Evolutionary conservation across 2,329 filamentous ascomycete genomes (phyloP).

Genomic region (Botrytis deweyae): DNA sequence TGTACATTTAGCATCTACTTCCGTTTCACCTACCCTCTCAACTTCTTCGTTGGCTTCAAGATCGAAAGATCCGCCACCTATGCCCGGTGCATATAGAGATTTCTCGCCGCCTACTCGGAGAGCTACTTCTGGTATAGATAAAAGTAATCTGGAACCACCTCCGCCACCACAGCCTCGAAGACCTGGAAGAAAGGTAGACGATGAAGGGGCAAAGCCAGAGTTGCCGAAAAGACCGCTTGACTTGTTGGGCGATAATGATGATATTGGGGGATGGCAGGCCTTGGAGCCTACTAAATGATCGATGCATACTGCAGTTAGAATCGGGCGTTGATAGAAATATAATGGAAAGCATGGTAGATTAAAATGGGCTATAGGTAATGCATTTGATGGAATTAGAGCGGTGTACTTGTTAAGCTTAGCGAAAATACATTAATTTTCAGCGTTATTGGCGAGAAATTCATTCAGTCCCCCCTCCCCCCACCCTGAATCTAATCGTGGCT

Average conservation of each 20-base stretch:
- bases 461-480: not conserved
- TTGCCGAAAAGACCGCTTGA: constrained; percentile 36
- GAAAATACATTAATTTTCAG: not conserved
- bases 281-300: constrained; percentile 31
- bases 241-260: constrained; percentile 34
- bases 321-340: not conserved
- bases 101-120: constrained; percentile 34
- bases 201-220: constrained; percentile 31
- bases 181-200: constrained; percentile 23
- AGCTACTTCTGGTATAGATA: constrained; percentile 25
- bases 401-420: not conserved
- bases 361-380: not conserved
- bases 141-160: constrained; percentile 26
- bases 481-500: not conserved
- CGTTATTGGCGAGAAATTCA: not conserved
- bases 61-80: constrained; percentile 20
- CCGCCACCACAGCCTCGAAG: constrained; percentile 35
- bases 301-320: not conserved
- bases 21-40: constrained; percentile 26
- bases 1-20: constrained; percentile 35
- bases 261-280: constrained; percentile 35
- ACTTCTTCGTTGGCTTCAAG: constrained; percentile 25
- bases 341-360: not conserved
- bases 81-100: constrained; percentile 21
- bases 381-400: not conserved